Percentiles rank a stretch among this genome's conserved stretches.
phyloP scores from a whole-genome alignment of 1,284 basidiomycete species.

The Naganishia albida region DNA sequence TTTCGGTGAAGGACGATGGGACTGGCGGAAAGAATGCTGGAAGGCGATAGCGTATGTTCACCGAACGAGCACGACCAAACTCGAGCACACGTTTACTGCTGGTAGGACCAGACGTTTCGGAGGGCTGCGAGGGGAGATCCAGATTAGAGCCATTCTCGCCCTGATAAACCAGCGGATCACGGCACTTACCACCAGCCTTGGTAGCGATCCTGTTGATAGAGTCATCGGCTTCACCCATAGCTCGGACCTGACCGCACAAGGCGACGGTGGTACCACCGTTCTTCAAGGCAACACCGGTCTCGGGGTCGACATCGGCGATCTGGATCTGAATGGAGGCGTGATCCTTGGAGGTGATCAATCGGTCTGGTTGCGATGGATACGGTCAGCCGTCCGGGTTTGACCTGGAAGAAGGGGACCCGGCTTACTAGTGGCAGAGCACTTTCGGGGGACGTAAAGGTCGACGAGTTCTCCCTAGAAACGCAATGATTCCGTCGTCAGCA shows the following conservation, averaged over 20 bases:
- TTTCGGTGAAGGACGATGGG: slow-evolving; percentile 18
- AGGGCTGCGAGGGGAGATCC: slow-evolving; percentile 11
- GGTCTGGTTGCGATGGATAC: slow-evolving; percentile 61
- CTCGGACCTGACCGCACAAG: slow-evolving; percentile 89
- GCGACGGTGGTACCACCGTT: slow-evolving; percentile 87
- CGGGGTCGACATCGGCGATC: slow-evolving; percentile 90
- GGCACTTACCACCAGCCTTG: slow-evolving; percentile 85
- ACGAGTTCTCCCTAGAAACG: slow-evolving; percentile 84
- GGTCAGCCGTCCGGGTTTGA: slow-evolving; percentile 6
- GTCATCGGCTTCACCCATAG: slow-evolving; percentile 95
- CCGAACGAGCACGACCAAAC: slow-evolving; percentile 14
- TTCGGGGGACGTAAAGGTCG: slow-evolving; percentile 99
- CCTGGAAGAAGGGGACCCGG: slow-evolving; percentile 36
- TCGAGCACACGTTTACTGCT: slow-evolving; percentile 31
- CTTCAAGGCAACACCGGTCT: slow-evolving; percentile 75
- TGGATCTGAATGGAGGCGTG: slow-evolving; percentile 97
- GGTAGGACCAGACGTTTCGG: slow-evolving; percentile 35
- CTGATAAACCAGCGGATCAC: not conserved
- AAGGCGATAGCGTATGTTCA: slow-evolving; percentile 17
- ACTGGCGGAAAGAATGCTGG: slow-evolving; percentile 22
- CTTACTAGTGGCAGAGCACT: slow-evolving; percentile 94
- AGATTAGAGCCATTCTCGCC: not conserved
- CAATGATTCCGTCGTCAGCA: not conserved
- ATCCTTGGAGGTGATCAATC: slow-evolving; percentile 97
- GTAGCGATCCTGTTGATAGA: slow-evolving; percentile 95